Evolutionary conservation across 768 basidiomycete genomes (phyloP), one percentile per base, ranked within the genome.

Genomic region (Stropharia rugosoannulata): DNA sequence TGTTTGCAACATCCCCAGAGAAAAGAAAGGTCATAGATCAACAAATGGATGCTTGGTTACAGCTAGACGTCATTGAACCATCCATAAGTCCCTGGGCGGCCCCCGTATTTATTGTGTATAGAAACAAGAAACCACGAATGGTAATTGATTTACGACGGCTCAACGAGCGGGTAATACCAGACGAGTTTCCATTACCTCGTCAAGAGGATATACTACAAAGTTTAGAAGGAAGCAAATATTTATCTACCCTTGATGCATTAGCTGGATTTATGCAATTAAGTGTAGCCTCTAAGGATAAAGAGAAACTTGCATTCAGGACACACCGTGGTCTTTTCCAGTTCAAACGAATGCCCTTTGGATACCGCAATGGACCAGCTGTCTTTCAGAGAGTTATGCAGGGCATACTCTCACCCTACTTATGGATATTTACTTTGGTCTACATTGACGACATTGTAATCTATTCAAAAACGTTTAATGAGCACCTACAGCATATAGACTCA

Each of bases 251-350:
- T 12, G 56, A 57, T 25, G 49, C 56, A 1, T 25, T 57, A 0
- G 66, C 77, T 0, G 73, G 77, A 2, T 80, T 78, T 50, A 75
- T 70, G 0, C 78, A 80, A 49, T 49, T 77, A 1, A 53, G 18
- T 1, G 40, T 62, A 1, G 18, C 29, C 2, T 10, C 18, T 0
- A 58, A 68, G 5, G 68, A 67, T 5, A 2, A 27, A 13, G 54
- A 55, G 15, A 47, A 48, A 48, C 22, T 37, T 2, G 54, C 54
- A 0, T 55, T 55, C 45, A 8, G 44, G 2, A 37, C 32, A 2
- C 54, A 55, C 19, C 9, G 12, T 0, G 54, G 54, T 2, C 10
- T 55, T 2, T 55, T 5, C 0, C 54, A 55, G 22, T 55, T 55
- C 37, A 47, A 47, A 29, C 10, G 54, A 2, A 55, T 55, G 54